Evolutionary conservation across 2,329 filamentous ascomycete species (phyloP).

Genomic region (Neofusicoccum sp.): DNA sequence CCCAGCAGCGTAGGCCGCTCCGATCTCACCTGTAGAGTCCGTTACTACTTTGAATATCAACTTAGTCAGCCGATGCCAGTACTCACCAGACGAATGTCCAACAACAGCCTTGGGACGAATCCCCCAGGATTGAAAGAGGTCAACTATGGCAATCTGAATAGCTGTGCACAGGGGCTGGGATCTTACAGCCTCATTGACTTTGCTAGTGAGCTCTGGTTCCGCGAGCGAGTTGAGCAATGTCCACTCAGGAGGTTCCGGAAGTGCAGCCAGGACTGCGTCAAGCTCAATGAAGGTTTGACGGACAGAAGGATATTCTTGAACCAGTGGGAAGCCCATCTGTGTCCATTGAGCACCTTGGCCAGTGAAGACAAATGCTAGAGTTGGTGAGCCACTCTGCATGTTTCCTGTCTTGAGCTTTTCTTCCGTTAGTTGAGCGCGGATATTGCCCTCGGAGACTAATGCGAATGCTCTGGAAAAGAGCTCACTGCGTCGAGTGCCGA

Average conservation of each 20-base stretch:
- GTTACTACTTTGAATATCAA: too few species aligned
- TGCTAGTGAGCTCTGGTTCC: conserved; percentile 23
- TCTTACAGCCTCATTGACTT: conserved; percentile 27
- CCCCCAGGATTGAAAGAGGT: conserved; percentile 31
- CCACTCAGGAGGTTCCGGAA: neutral
- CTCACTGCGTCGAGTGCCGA: conserved; percentile 14
- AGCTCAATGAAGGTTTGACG: neutral
- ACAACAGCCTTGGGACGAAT: conserved; percentile 29
- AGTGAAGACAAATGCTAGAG: conserved; percentile 30
- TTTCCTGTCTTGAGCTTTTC: neutral
- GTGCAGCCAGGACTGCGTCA: neutral
- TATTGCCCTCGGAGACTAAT: neutral
- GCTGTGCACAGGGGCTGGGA: conserved; percentile 31
- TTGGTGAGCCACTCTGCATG: too few species aligned
- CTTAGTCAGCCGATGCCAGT: too few species aligned
- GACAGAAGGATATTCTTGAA: neutral
- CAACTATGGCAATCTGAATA: conserved; percentile 32
- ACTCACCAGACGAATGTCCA: conserved; percentile 17
- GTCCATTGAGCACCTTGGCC: conserved; percentile 28
- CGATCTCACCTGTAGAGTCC: conserved; percentile 21
- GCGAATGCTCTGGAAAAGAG: conserved; percentile 23
- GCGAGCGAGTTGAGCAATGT: neutral
- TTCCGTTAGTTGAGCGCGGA: neutral
- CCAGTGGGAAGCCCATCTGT: conserved; percentile 27
- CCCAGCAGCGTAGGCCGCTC: conserved; percentile 22